Conservation (phyloP, 176 grass and related monocot species). For the Eremochloa ophiuroides region DNA sequence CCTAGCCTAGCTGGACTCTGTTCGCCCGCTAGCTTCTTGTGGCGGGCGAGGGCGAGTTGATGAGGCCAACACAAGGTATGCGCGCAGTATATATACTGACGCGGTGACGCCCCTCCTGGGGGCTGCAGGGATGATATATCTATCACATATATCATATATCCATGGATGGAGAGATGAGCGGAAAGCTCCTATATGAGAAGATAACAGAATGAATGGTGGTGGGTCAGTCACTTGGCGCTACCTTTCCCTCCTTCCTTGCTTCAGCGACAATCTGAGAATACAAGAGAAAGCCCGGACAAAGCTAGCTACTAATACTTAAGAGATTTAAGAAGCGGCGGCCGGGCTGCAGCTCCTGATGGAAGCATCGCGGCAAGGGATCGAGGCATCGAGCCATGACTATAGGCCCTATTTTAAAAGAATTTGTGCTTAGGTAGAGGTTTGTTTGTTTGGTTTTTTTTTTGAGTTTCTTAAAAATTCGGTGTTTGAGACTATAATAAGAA, state of each 20-base stretch:
- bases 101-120: no score
- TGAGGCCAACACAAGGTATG: background rate
- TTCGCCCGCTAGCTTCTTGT: background rate
- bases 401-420: no score
- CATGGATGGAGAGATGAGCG: background rate
- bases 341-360: background rate
- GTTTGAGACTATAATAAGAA: no score
- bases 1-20: background rate
- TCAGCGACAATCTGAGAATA: constrained; percentile 9
- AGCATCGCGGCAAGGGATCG: constrained; percentile 44
- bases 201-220: background rate
- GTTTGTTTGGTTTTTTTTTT: no score
- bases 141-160: constrained; percentile 15
- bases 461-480: no score
- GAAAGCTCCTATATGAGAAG: background rate
- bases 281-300: background rate
- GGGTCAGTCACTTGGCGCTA: background rate
- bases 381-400: background rate
- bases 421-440: no score
- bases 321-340: no score
- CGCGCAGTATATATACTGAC: constrained; percentile 23
- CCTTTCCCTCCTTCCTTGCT: constrained; percentile 24
- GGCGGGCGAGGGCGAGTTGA: background rate
- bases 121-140: no score
- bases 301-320: no score